These are phyloP conservation scores for Botrytis elliptica DNA, from an alignment of 2,329 filamentous ascomycete genomes.

Conservation along the genomic window DNA sequence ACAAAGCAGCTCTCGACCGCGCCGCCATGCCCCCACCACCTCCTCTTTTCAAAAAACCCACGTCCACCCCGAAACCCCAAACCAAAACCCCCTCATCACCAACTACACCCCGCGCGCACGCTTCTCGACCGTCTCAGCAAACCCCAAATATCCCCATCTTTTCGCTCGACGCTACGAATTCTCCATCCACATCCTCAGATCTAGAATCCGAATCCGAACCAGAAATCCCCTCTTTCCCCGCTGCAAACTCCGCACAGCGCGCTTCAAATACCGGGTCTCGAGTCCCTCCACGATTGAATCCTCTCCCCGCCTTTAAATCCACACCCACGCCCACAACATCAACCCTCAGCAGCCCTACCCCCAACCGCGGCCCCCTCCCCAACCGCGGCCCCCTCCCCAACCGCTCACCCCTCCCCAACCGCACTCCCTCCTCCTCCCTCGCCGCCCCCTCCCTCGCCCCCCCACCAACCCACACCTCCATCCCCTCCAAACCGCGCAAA, in stretches of 20 bases:
- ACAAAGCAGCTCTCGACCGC: conserved; percentile 36
- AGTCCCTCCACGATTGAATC: conserved; percentile 26
- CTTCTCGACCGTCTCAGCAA: conserved; percentile 2
- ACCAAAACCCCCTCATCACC: conserved; percentile 38
- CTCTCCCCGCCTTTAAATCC: conserved; percentile 26
- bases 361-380: conserved; percentile 29
- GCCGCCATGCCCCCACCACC: conserved; percentile 45
- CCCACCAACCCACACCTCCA: conserved; percentile 41
- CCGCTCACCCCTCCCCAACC: conserved; percentile 46
- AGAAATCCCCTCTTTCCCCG: conserved; percentile 45
- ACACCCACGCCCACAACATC: too few relatives aligned
- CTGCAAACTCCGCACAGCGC: conserved; percentile 52
- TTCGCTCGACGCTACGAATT: conserved; percentile 26
- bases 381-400: conserved; percentile 39
- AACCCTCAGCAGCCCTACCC: conserved; percentile 22
- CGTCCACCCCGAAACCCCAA: neutral
- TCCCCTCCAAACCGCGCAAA: conserved; percentile 55
- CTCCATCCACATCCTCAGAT: neutral
- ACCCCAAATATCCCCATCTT: conserved; percentile 28
- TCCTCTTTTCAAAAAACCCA: conserved; percentile 33
- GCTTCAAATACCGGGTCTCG: conserved; percentile 39
- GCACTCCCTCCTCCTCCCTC: conserved; percentile 44
- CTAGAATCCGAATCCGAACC: neutral
- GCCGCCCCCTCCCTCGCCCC: conserved; percentile 54
- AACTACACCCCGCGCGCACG: conserved; percentile 52